A percentile compares a stretch with the other conserved stretches of the same genome.
phyloP scores from a whole-genome alignment of 768 basidiomycete genomes.

The Panus rudis region DNA sequence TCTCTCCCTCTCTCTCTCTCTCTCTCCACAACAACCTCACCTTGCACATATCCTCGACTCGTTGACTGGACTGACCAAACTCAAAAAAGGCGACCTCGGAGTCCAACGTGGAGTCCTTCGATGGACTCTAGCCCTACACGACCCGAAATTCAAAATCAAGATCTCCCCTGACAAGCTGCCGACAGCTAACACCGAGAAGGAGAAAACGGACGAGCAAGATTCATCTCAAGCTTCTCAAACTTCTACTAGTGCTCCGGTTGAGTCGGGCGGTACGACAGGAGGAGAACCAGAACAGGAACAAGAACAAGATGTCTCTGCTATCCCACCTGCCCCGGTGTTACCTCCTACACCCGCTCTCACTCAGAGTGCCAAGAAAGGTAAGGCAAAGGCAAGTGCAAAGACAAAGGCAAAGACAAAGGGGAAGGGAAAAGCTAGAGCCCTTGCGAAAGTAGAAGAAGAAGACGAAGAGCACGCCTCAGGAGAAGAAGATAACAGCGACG shows the following conservation, averaged over 20 bases:
- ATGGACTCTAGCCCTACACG: slow-evolving; percentile 63
- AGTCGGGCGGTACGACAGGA: too few relatives aligned
- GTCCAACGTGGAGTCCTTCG: slow-evolving; percentile 69
- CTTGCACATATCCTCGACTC: too few relatives aligned
- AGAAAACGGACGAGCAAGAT: background rate
- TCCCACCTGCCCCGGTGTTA: slow-evolving; percentile 15
- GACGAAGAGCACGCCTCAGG: slow-evolving; percentile 7
- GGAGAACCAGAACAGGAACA: too few relatives aligned
- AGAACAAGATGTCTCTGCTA: slow-evolving; percentile 15
- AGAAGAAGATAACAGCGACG: too few relatives aligned
- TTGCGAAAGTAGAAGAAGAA: slow-evolving; percentile 7
- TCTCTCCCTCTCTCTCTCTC: background rate
- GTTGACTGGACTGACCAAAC: too few relatives aligned
- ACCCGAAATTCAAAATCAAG: slow-evolving; percentile 38
- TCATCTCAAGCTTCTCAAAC: too few relatives aligned
- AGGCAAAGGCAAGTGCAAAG: slow-evolving; percentile 17
- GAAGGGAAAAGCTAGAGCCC: slow-evolving; percentile 13
- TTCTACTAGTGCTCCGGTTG: too few relatives aligned
- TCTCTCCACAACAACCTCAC: too few relatives aligned
- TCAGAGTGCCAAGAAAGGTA: background rate
- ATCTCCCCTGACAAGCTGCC: slow-evolving; percentile 46
- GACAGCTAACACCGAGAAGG: background rate
- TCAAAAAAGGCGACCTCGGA: slow-evolving; percentile 84
- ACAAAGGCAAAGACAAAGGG: slow-evolving; percentile 9
- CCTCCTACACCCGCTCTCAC: slow-evolving; percentile 7